Evolutionary conservation across 2,329 filamentous ascomycete species (phyloP).

Genomic region (Penicillium sp.): DNA sequence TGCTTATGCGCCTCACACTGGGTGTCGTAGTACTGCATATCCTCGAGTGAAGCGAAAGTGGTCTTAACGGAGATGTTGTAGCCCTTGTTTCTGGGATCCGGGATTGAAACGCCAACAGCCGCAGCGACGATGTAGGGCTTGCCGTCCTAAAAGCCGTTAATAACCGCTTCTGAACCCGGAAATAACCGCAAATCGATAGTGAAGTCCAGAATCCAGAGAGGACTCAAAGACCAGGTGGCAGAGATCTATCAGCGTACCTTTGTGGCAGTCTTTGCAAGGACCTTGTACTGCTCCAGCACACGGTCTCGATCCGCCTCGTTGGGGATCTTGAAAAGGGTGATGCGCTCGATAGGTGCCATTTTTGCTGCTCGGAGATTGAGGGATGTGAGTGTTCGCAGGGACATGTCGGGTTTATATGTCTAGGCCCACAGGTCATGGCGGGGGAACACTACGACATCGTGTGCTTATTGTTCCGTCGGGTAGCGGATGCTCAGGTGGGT

Average conservation of each 20-base stretch:
- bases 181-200: not conserved
- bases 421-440: not conserved
- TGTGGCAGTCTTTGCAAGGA: conserved; percentile 44
- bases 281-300: conserved; percentile 49
- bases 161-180: not conserved
- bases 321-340: conserved; percentile 57
- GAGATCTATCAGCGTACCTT: conserved; percentile 39
- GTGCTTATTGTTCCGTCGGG: conserved; percentile 1
- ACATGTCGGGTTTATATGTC: conserved; percentile 1
- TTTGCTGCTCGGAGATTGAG: not conserved
- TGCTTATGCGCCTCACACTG: conserved; percentile 57
- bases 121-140: conserved; percentile 68
- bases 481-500: not conserved
- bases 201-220: not conserved
- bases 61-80: conserved; percentile 66
- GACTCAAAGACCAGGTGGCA: not conserved
- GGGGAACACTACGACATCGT: not conserved
- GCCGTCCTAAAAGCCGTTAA: conserved; percentile 56
- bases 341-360: conserved; percentile 49
- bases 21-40: conserved; percentile 70
- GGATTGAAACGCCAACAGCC: conserved; percentile 55
- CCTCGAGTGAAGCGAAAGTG: conserved; percentile 64
- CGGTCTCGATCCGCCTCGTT: conserved; percentile 46
- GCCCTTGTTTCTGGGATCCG: conserved; percentile 63
- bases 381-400: not conserved